Evolutionary conservation across 2,329 filamentous ascomycete species (phyloP).

Genomic region (Talaromyces verruculosus): DNA sequence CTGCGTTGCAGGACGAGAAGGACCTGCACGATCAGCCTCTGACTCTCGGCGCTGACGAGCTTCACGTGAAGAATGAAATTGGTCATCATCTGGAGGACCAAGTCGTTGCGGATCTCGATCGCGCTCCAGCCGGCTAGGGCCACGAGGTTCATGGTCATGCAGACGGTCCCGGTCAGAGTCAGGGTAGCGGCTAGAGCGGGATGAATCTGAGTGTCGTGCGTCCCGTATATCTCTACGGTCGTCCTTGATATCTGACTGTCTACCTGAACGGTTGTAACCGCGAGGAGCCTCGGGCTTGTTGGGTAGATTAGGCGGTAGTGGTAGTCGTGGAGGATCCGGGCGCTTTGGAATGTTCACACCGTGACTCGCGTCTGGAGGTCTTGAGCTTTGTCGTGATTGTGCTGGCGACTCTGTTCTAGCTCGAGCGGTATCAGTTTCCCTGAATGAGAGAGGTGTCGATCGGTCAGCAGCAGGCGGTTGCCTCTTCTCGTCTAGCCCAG

Average conservation of each 20-base stretch:
- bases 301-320: conserved; percentile 39
- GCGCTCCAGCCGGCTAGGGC: conserved; percentile 37
- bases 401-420: conserved; percentile 25
- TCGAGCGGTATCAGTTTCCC: conserved; percentile 22
- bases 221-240: conserved; percentile 38
- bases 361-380: conserved; percentile 32
- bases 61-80: conserved; percentile 33
- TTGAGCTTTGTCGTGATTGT: conserved; percentile 30
- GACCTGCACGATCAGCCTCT: conserved; percentile 40
- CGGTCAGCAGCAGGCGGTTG: neutral
- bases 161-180: conserved; percentile 39
- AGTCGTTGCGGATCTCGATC: conserved; percentile 33
- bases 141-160: conserved; percentile 40
- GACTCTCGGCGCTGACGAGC: conserved; percentile 37
- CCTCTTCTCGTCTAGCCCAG: neutral
- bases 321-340: conserved; percentile 36
- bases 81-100: conserved; percentile 38
- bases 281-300: conserved; percentile 35
- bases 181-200: conserved; percentile 37
- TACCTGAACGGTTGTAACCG: conserved; percentile 37
- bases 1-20: conserved; percentile 30
- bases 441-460: neutral
- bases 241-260: conserved; percentile 41
- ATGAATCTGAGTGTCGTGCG: conserved; percentile 38
- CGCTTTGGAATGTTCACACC: conserved; percentile 39